phyloP scores from a whole-genome alignment of 352 stramenopile species.

The Globisporangium paddicum region DNA sequence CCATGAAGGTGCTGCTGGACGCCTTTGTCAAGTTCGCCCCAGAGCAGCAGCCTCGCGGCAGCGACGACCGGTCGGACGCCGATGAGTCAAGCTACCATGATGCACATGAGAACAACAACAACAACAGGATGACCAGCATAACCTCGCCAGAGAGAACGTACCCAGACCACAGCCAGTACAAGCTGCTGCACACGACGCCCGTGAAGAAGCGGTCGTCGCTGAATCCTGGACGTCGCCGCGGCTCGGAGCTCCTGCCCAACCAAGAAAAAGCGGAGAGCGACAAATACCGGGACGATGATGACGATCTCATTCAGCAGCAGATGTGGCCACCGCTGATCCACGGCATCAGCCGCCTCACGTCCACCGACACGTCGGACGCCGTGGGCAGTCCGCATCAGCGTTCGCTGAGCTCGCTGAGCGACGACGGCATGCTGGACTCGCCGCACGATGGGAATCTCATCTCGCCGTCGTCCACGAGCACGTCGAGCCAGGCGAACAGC shows the following conservation, averaged over 20 bases:
- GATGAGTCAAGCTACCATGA: background rate
- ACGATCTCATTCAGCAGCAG: background rate
- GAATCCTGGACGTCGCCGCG: background rate
- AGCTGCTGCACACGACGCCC: background rate
- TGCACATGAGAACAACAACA: background rate
- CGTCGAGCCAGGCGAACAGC: constrained; percentile 31
- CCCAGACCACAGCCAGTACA: background rate
- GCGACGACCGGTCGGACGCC: constrained; percentile 3
- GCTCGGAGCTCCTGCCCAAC: background rate
- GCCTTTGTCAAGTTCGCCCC: constrained; percentile 13
- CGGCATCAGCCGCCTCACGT: constrained; percentile 9
- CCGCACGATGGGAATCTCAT: constrained; percentile 45
- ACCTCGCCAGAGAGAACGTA: constrained; percentile 1
- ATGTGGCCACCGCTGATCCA: constrained; percentile 10
- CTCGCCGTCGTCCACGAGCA: constrained; percentile 57
- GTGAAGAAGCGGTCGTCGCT: constrained; percentile 1
- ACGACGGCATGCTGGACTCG: constrained; percentile 31
- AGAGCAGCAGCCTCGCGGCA: constrained; percentile 12
- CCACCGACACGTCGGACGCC: constrained; percentile 20
- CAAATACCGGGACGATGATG: constrained; percentile 1
- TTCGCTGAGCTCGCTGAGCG: constrained; percentile 35
- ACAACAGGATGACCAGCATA: background rate
- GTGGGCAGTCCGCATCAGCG: constrained; percentile 28
- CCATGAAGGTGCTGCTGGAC: constrained; percentile 40
- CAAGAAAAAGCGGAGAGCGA: background rate